These are phyloP conservation scores for Sclerotinia spermophila DNA, from an alignment of 2,329 filamentous ascomycete genomes.

Conservation along the genomic window DNA sequence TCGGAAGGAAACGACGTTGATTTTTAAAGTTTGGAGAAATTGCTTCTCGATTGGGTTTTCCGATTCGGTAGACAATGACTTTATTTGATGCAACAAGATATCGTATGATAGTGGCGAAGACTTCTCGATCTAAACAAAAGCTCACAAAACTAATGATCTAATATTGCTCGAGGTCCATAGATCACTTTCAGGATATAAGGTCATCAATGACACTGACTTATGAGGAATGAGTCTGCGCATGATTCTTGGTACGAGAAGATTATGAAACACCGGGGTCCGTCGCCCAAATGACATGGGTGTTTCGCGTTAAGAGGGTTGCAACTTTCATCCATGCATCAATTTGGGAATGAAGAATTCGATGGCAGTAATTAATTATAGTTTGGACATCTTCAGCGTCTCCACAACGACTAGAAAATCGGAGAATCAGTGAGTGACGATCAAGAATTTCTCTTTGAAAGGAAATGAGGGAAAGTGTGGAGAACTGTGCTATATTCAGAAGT, in stretches of 20 bases:
- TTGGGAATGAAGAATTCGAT: not conserved
- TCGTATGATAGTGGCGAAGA: not conserved
- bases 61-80: not conserved
- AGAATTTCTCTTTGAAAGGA: not conserved
- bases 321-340: not conserved
- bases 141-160: not conserved
- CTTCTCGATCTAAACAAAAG: not conserved
- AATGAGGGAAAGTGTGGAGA: not conserved
- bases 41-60: not conserved
- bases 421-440: not conserved
- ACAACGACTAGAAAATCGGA: not conserved
- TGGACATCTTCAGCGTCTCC: not conserved
- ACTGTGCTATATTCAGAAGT: not conserved
- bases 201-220: accelerated
- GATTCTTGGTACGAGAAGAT: not conserved
- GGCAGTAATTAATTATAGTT: not conserved
- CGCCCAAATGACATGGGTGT: not conserved
- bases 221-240: not conserved
- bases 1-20: accelerated
- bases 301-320: not conserved
- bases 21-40: not conserved
- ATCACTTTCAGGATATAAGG: not conserved
- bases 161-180: no score
- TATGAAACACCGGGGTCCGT: not conserved
- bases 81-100: not conserved